A percentile compares a stretch with the other conserved stretches of the same genome.
Evolutionary conservation across 768 basidiomycete genomes (phyloP).

Genomic region (Suillus americanus): DNA sequence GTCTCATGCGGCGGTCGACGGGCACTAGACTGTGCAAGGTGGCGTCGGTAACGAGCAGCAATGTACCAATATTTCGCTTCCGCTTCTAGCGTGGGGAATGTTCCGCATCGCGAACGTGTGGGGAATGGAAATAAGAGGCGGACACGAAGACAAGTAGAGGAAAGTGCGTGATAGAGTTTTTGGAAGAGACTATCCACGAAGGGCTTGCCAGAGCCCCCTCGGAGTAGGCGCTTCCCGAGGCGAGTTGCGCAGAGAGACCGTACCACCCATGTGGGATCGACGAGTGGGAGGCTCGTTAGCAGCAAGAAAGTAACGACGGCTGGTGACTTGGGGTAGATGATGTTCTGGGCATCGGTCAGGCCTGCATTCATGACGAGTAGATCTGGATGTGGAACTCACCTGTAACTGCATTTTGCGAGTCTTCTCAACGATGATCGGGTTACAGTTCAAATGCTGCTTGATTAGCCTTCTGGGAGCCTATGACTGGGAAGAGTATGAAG

Average conservation of each 20-base stretch:
- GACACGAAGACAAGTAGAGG: constrained; percentile 15
- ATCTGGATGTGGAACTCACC: background rate
- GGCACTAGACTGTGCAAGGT: constrained; percentile 14
- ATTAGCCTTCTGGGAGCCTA: background rate
- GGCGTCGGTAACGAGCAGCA: constrained; percentile 26
- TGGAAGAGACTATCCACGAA: constrained; percentile 10
- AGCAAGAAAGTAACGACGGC: constrained; percentile 12
- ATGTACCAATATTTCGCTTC: constrained; percentile 33
- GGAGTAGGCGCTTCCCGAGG: constrained; percentile 4
- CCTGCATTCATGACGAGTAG: background rate
- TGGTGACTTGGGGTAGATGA: background rate
- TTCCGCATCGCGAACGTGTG: constrained; percentile 13
- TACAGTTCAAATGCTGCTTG: background rate
- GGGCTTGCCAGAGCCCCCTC: background rate
- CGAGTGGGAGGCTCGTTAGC: constrained; percentile 12
- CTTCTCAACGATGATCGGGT: background rate
- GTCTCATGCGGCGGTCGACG: constrained; percentile 8
- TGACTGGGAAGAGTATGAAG: background rate
- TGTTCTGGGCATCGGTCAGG: background rate
- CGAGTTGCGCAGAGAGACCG: constrained; percentile 10
- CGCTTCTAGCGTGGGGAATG: constrained; percentile 22
- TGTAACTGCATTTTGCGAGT: background rate
- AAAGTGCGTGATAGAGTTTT: constrained; percentile 15
- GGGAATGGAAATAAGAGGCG: constrained; percentile 13
- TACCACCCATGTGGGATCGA: constrained; percentile 7